Percentiles rank a stretch among this genome's conserved stretches.
These are phyloP conservation scores for Arxiozyma telluris DNA, from an alignment of 1,139 yeast genomes.

Conservation along the genomic window DNA sequence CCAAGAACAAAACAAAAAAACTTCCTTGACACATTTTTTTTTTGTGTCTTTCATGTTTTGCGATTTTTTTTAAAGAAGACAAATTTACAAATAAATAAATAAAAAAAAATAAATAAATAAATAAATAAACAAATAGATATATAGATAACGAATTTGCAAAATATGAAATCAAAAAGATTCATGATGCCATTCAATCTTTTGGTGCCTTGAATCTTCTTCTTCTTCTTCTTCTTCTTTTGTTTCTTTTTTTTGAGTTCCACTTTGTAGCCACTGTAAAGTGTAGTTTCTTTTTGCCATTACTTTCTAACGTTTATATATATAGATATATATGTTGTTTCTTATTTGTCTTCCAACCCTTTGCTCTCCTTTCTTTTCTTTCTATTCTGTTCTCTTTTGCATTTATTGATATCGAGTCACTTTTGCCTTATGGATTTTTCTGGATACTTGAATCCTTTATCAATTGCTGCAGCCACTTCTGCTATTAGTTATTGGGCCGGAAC, in stretches of 20 bases:
- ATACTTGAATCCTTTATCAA: background rate
- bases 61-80: too few relatives aligned
- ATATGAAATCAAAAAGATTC: too few relatives aligned
- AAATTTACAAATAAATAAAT: too few relatives aligned
- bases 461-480: constrained; percentile 1
- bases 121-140: background rate
- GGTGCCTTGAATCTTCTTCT: too few relatives aligned
- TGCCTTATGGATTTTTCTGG: background rate
- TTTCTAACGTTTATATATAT: background rate
- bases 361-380: too few relatives aligned
- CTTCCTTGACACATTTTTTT: background rate
- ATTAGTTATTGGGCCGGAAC: background rate
- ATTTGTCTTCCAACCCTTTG: background rate
- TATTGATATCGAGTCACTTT: background rate
- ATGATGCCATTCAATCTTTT: too few relatives aligned
- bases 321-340: background rate
- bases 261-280: background rate
- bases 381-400: background rate
- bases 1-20: too few relatives aligned
- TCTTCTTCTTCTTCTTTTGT: too few relatives aligned
- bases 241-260: too few relatives aligned
- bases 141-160: too few relatives aligned
- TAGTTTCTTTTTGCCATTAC: background rate
- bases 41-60: background rate
- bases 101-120: too few relatives aligned